These are phyloP conservation scores for Neoscytalidium dimidiatum DNA, from an alignment of 2,329 filamentous ascomycete species.

Conservation along the genomic window DNA sequence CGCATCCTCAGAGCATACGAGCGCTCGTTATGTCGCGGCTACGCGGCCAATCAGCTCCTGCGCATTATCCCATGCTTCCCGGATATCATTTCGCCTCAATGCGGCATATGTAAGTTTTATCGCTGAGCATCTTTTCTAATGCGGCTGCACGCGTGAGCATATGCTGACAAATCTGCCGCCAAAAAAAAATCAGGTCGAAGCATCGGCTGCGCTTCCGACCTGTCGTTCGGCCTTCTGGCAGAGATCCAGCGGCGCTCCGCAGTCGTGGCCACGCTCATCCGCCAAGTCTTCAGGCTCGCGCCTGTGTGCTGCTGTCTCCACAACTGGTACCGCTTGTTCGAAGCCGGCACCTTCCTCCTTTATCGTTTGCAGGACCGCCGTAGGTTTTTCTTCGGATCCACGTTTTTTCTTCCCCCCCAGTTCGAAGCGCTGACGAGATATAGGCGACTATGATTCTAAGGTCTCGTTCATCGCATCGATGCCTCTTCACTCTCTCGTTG, in stretches of 20 bases:
- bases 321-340: neutral
- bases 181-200: neutral
- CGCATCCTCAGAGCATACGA: constrained; percentile 9
- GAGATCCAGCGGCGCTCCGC: neutral
- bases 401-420: neutral
- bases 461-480: constrained; percentile 1
- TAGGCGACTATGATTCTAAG: constrained; percentile 7
- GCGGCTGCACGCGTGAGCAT: too few species aligned
- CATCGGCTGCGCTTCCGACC: neutral
- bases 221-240: constrained; percentile 10
- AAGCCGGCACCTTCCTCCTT: constrained; percentile 9
- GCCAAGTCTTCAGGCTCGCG: neutral
- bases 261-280: neutral
- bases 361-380: neutral
- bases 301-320: neutral
- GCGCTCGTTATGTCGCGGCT: constrained; percentile 1
- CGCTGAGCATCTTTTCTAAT: neutral
- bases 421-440: neutral
- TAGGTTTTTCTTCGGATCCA: neutral
- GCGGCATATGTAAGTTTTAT: neutral
- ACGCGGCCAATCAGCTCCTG: constrained; percentile 4
- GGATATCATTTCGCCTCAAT: neutral
- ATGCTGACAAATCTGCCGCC: neutral
- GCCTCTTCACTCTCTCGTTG: neutral
- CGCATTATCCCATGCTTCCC: constrained; percentile 4